Base-by-base conservation (phyloP, 176 grass and related monocot species). In the Bothriochloa decipiens region DNA sequence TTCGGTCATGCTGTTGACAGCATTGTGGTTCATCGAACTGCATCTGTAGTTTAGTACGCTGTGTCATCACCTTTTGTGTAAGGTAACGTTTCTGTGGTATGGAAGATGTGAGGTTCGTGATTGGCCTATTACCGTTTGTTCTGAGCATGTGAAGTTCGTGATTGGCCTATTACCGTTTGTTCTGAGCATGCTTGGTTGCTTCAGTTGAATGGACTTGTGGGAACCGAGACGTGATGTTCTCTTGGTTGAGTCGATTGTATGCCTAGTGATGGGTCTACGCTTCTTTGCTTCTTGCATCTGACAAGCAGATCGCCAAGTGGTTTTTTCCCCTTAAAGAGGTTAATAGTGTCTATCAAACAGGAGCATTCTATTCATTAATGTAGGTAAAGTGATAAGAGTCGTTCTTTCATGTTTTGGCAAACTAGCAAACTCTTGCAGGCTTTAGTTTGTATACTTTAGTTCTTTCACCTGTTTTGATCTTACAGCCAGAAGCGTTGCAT, bases 21-120 rank as follows among this genome's bases (percentile, higher is more conserved):
- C 55, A 45, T 25, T 28, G n/a, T 57, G 26, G 70, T 77, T 64
- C 40, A 70, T 84, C 28, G 26, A 52, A 36, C 64, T 80, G 47
- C 61, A 68, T 29, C 2, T 63, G 64, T 66, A 82, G 43, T 65
- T 64, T 39, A 32, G n/a, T 37, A 22, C 41, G 14, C 2, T 46
- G 60, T 60, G 52, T 49, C 61, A 13, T 6, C 65, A 76, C 22
- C 52, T 84, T 61, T 68, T 74, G 52, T 86, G 83, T 80, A 68
- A 71, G 39, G 7, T 78, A 62, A 12, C 45, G 68, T 53, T 65
- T 67, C 47, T 74, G 58, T 63, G 27, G 82, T 58, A 82, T 46
- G 55, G 66, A 73, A 78, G 46, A 49, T 73, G 46, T 36, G 15
- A 45, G 25, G 57, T 65, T 83, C 23, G 11, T 79, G 49, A 7